Evolutionary conservation across 441 rosid species (phyloP), one percentile per base, ranked within the genome.

Genomic region (Heliophila coronopifolia): DNA sequence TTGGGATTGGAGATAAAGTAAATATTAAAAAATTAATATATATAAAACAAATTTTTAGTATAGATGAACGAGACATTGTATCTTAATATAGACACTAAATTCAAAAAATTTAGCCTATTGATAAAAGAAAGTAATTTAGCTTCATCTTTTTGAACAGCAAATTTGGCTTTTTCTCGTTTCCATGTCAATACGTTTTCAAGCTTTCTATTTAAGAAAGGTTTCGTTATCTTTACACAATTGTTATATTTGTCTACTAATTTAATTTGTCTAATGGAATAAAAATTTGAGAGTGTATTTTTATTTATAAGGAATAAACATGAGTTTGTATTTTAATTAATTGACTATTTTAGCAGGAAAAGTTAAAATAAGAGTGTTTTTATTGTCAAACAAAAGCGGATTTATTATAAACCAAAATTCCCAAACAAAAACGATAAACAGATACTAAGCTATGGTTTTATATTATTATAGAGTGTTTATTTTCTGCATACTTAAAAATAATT

Each of bases 91-190:
- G 59, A 58, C 59, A 14, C 69, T 36, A 58, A 58, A 58, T 59
- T 58, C 56, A 65, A 58, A 58, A 52, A 65, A 58, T 58, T 44
- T 58, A 45, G 61, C 70, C 52, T 65, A 58, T 52, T 32, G 45
- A 9, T 51, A 53, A 65, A 59, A 57, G 61, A 65, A 65, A 59
- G 22, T 51, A 65, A 58, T 65, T 58, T 39, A 65, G 56, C 65
- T 58, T 58, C 58, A 28, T 51, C 63, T 42, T 64, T 64, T 57
- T 18, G 50, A 56, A 53, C 69, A 49, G 41, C 53, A 56, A 64
- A 64, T 34, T 42, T 64, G 58, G 63, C 58, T 38, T 42, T 64
- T 57, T 57, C 59, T 41, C 57, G 63, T 64, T 57, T 64, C 8
- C 20, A 10, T 64, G 63, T 64, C 48, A 64, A 41, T 56, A 19